phyloP scores from a whole-genome alignment of 768 basidiomycete genomes.

The Hortiboletus flavorubellus region DNA sequence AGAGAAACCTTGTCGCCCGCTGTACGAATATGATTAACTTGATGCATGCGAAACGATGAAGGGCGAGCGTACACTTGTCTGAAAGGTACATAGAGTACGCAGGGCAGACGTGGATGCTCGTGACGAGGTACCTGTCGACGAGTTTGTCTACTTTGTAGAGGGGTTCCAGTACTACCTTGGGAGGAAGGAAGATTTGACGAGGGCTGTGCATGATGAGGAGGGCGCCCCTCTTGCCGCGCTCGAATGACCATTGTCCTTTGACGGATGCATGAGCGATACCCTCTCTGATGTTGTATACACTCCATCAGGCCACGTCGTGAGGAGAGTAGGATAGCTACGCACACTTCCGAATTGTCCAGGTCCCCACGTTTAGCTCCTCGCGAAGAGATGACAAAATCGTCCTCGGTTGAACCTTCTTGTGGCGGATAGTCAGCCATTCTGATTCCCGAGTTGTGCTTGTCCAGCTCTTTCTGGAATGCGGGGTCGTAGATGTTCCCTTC shows the following conservation, averaged over 20 bases:
- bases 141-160: conserved; percentile 27
- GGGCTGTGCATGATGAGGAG: conserved; percentile 33
- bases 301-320: not conserved
- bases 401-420: not conserved
- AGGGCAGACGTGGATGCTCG: conserved; percentile 27
- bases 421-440: conserved; percentile 12
- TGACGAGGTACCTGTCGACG: conserved; percentile 31
- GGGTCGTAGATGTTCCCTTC: conserved; percentile 36
- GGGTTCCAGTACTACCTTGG: conserved; percentile 20
- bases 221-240: conserved; percentile 26
- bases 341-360: conserved; percentile 14
- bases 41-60: too few relatives aligned
- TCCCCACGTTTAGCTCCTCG: conserved; percentile 3
- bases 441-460: not conserved
- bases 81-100: conserved; percentile 35
- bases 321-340: not conserved
- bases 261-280: conserved; percentile 27
- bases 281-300: not conserved
- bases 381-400: too few relatives aligned
- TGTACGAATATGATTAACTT: conserved; percentile 1
- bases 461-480: conserved; percentile 15
- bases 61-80: conserved; percentile 14
- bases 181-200: conserved; percentile 18
- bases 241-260: conserved; percentile 34
- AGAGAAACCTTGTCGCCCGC: conserved; percentile 22